Base-by-base conservation (phyloP, 2,329 filamentous ascomycete genomes). In the Ceratocystis papillata region DNA sequence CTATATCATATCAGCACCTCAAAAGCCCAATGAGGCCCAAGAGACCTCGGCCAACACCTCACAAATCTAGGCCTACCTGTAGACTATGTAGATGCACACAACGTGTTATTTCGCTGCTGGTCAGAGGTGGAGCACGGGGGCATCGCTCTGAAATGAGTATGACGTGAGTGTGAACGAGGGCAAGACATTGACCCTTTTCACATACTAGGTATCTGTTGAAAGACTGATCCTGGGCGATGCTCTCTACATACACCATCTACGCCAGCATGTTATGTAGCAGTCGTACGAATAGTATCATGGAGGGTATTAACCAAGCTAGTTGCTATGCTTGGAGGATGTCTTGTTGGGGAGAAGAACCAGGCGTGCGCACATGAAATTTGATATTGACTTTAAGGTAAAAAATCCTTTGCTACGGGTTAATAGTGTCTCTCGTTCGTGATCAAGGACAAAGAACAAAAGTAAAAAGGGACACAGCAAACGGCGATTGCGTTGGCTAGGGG, bases 341-440 rank as follows among this genome's bases (percentile, higher is more conserved):
- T 37, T 37, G 3, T 37, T 37, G 37, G 37, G 3, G 37, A 37
- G 37, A 37, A 37, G 8, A 37, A 7, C 30, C 6, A 15, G 53
- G 28, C 28, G 20, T 59, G 53, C 15, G n/a, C 53, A 30, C 22
- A 33, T 37, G 37, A 37, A 7, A 30, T 25, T 15, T 20, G 30
- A 59, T 37, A 33, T 59, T 59, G 28, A 28, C 12, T 59, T 59
- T 15, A 30, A 59, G 28, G 53, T 33, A 33, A 20, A 57, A 57
- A 30, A 30, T n/a, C 28, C 28, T 10, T 1, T 59, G 7, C 15
- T 8, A 8, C 30, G 53, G 28, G 12, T 37, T 17, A 59, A 57
- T 57, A 33, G 53, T 57, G 22, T 5, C 22, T 30, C 10, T 57
- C 3, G 8, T 28, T 57, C 30, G 53, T 33, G 53, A 30, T 33